phyloP scores from a whole-genome alignment of 768 basidiomycete species.

The Myochromella boudieri region DNA sequence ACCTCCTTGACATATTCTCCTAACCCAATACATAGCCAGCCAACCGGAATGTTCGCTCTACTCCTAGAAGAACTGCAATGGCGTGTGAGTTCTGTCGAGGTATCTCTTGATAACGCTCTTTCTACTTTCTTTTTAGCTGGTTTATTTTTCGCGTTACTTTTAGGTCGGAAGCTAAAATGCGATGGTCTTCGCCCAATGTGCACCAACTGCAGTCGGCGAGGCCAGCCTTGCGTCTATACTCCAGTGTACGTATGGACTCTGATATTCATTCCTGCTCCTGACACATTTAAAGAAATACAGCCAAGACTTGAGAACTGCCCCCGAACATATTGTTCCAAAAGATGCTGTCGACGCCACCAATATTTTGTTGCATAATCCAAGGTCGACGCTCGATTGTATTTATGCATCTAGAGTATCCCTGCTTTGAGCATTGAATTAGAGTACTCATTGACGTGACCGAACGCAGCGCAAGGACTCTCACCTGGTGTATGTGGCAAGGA shows the following conservation, averaged over 20 bases:
- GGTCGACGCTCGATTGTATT: too few relatives aligned
- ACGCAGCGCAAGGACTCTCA: too few relatives aligned
- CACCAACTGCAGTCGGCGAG: slow-evolving; percentile 62
- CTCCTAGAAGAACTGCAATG: slow-evolving; percentile 56
- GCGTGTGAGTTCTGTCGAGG: slow-evolving; percentile 76
- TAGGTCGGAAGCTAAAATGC: slow-evolving; percentile 73
- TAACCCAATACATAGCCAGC: background rate
- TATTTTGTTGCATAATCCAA: too few relatives aligned
- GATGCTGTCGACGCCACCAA: too few relatives aligned
- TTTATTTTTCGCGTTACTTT: background rate
- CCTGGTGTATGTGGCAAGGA: too few relatives aligned
- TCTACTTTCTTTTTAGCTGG: background rate
- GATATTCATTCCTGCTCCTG: too few relatives aligned
- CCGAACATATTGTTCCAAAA: too few relatives aligned
- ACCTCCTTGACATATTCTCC: background rate
- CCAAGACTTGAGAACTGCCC: too few relatives aligned
- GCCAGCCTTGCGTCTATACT: slow-evolving; percentile 57
- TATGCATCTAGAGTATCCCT: too few relatives aligned
- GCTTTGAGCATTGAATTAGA: too few relatives aligned
- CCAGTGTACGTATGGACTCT: slow-evolving; percentile 68
- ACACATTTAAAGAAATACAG: too few relatives aligned
- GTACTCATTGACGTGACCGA: too few relatives aligned
- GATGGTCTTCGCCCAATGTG: slow-evolving; percentile 65
- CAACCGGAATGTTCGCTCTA: background rate
- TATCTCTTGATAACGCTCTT: slow-evolving; percentile 21